A percentile compares a stretch with the other conserved stretches of the same genome.
These are phyloP conservation scores for Chrysoporthe deuterocubensis DNA, from an alignment of 2,329 filamentous ascomycete species.

Conservation along the genomic window DNA sequence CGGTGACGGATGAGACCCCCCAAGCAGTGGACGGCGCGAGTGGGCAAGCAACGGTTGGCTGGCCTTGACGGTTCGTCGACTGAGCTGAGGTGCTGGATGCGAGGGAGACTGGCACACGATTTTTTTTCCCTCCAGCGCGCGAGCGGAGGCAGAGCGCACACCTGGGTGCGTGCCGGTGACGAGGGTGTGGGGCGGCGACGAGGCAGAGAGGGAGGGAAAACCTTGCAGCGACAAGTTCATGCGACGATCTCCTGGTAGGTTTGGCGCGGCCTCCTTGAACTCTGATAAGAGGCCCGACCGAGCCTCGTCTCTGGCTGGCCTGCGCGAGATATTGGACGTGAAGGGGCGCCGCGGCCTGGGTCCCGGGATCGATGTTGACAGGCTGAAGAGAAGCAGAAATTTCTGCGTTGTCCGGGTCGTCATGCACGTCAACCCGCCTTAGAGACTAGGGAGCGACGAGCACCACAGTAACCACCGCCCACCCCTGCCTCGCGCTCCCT, in stretches of 20 bases:
- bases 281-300: conserved; percentile 1
- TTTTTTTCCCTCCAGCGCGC: background rate
- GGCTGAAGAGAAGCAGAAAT: conserved; percentile 4
- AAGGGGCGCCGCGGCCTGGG: background rate
- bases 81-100: background rate
- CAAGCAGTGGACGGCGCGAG: background rate
- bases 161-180: background rate
- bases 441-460: background rate
- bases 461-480: background rate
- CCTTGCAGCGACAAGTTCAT: conserved; percentile 1
- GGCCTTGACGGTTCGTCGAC: background rate
- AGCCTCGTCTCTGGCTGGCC: background rate
- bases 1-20: background rate
- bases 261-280: background rate
- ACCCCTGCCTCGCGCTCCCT: background rate
- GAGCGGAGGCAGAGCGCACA: too few relatives aligned
- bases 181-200: background rate
- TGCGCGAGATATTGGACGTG: background rate
- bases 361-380: conserved; percentile 8
- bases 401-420: conserved; percentile 3
- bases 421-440: conserved; percentile 5
- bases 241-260: background rate
- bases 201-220: background rate
- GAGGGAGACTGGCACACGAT: background rate
- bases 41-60: background rate